phyloP scores from a whole-genome alignment of 2,329 filamentous ascomycete species.

The Microsporum ferrugineum region DNA sequence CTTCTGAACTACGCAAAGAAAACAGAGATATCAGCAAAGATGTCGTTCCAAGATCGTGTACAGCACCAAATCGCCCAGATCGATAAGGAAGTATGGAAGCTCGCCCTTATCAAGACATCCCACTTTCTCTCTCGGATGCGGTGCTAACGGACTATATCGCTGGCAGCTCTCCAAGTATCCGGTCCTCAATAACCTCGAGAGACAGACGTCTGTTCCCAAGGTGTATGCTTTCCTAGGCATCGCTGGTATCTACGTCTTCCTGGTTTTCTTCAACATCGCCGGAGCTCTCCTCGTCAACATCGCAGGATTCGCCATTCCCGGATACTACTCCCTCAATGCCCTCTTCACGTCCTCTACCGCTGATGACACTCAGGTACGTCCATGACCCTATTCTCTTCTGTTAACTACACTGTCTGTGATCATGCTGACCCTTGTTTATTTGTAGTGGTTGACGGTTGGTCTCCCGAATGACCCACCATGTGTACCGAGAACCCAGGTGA shows the following conservation, averaged over 20 bases:
- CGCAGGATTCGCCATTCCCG: constrained; percentile 53
- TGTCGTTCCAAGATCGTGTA: constrained; percentile 47
- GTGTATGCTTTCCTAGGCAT: constrained; percentile 56
- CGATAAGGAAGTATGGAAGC: constrained; percentile 49
- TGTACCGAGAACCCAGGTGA: constrained; percentile 12
- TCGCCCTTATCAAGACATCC: background rate
- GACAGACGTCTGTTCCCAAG: constrained; percentile 57
- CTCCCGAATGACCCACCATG: constrained; percentile 14
- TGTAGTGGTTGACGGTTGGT: constrained; percentile 50
- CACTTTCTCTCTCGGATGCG: background rate
- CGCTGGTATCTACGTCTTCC: constrained; percentile 56
- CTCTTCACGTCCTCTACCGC: constrained; percentile 49
- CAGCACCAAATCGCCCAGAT: constrained; percentile 55
- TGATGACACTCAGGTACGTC: constrained; percentile 53
- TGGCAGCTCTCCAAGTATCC: constrained; percentile 54
- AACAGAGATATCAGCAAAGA: background rate
- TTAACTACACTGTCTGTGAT: background rate
- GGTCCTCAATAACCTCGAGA: constrained; percentile 55
- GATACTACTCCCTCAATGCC: constrained; percentile 55
- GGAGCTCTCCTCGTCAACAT: constrained; percentile 58
- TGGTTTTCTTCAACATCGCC: constrained; percentile 61
- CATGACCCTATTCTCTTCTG: background rate
- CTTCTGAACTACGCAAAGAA: background rate
- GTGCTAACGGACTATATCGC: background rate
- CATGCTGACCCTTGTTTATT: constrained; percentile 18